These are phyloP conservation scores for Tylopilus sp. DNA, from an alignment of 768 basidiomycete genomes.

Conservation along the genomic window DNA sequence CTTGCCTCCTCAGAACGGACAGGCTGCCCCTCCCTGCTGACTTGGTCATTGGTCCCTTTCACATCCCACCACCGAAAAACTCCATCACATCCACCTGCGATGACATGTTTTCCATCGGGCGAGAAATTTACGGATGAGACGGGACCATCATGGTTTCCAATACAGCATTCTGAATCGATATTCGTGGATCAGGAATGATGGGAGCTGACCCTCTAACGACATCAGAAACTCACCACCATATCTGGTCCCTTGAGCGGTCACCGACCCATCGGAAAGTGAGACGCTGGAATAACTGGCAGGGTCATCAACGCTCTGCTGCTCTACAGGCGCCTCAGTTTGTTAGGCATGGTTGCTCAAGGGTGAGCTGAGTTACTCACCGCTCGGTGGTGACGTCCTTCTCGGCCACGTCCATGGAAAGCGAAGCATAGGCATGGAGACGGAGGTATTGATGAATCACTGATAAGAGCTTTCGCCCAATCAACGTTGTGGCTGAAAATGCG, in stretches of 20 bases:
- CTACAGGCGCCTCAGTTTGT: not conserved
- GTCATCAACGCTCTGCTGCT: not conserved
- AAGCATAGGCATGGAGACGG: slow-evolving; percentile 6
- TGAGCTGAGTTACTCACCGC: slow-evolving; percentile 8
- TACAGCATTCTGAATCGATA: slow-evolving; percentile 1
- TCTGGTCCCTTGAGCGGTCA: not conserved
- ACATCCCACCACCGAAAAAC: slow-evolving; percentile 7
- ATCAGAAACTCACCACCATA: not conserved
- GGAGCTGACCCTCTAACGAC: not conserved
- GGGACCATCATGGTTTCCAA: not conserved
- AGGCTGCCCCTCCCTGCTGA: not conserved
- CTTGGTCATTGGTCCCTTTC: not conserved
- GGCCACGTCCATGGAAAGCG: slow-evolving; percentile 6
- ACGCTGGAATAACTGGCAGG: not conserved
- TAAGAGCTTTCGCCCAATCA: not conserved
- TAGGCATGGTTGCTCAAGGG: not conserved
- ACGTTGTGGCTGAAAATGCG: not conserved
- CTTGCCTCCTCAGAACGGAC: not conserved
- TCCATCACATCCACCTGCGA: slow-evolving; percentile 6
- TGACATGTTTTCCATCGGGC: slow-evolving; percentile 8
- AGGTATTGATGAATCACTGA: not conserved
- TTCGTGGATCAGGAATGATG: not conserved
- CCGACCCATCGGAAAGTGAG: not conserved
- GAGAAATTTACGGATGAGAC: slow-evolving; percentile 12
- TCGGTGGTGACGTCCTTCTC: slow-evolving; percentile 1